Base-by-base conservation (phyloP, 441 rosid genomes). In the Populus hybrid region DNA sequence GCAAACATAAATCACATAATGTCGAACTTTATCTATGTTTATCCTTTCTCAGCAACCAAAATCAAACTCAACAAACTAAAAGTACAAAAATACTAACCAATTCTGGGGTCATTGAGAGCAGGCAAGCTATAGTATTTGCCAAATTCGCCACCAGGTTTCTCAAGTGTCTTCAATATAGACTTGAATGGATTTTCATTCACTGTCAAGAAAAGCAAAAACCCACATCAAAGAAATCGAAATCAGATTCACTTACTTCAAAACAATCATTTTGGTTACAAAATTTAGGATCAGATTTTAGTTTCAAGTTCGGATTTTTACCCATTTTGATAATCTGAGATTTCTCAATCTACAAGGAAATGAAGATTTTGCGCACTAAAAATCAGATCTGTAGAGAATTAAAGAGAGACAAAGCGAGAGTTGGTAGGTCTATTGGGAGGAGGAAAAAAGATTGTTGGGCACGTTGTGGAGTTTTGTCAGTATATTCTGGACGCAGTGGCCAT, bases 41-140 rank as follows among this genome's bases (percentile, higher is more conserved):
- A 30, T 30, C 32, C 32, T 30, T 30, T 30, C 32, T 30, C 32
- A 30, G 32, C 3, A 30, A 30, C 32, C 32, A 30, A 30, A 30
- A 4, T 30, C 32, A 30, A 30, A 30, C 32, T 30, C 32, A 30
- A 30, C 32, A 30, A 30, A 30, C 32, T 30, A 28, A 30, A 30
- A 30, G 32, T 30, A 30, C 32, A 30, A 30, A 30, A 30, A 30
- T 30, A 30, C 32, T 30, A 30, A 30, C 32, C 99, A 80, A 96
- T 87, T 77, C 99, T 85, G 40, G 99, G 98, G 83, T 94, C 98
- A 79, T 90, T 93, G 20, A 96, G 86, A 72, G 96, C 95, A 67
- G 98, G 92, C 77, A 96, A 90, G 84, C 98, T 91, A 76, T 93
- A 94, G 79, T 90, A 96, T 81, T 92, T 94, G 82, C 99, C 99